Evolutionary conservation across 345 rosid species (phyloP).

Genomic region (Cardiospermum halicacabum): DNA sequence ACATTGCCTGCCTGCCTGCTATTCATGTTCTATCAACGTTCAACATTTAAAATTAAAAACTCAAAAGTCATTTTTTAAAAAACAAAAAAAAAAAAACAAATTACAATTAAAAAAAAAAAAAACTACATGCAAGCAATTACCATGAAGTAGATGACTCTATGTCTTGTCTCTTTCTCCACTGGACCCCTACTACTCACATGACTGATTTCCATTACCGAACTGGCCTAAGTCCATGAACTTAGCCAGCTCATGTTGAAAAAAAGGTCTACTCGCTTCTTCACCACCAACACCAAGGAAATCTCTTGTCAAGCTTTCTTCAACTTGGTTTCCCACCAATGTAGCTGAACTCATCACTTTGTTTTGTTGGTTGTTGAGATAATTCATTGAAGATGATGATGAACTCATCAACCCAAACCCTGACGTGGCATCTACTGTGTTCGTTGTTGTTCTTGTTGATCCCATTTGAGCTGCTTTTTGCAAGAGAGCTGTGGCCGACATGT

Average conservation of each 20-base stretch:
- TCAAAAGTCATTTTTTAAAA: no score
- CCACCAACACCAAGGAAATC: conserved; percentile 44
- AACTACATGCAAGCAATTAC: conserved; percentile 18
- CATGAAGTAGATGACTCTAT: no score
- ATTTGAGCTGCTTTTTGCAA: conserved; percentile 80
- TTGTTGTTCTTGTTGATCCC: conserved; percentile 55
- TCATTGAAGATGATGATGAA: conserved; percentile 18
- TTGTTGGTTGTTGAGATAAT: conserved; percentile 14
- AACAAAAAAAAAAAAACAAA: no score
- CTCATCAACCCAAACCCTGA: conserved; percentile 25
- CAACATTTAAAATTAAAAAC: background rate
- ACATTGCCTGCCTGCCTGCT: no score
- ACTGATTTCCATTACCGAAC: conserved; percentile 7
- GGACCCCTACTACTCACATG: background rate
- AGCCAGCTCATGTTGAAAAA: conserved; percentile 24
- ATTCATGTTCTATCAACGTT: conserved; percentile 12
- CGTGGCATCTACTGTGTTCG: background rate
- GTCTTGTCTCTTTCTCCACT: conserved; percentile 7
- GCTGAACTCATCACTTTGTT: conserved; percentile 14
- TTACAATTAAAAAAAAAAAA: conserved; percentile 4
- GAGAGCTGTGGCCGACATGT: conserved; percentile 86
- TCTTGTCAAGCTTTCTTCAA: conserved; percentile 31
- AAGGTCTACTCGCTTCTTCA: conserved; percentile 20
- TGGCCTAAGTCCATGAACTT: conserved; percentile 22
- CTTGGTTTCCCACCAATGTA: conserved; percentile 11